Evolutionary conservation across 2,329 filamentous ascomycete genomes (phyloP), one percentile per base, ranked within the genome.

Genomic region (Penicillium psychrosexuale): DNA sequence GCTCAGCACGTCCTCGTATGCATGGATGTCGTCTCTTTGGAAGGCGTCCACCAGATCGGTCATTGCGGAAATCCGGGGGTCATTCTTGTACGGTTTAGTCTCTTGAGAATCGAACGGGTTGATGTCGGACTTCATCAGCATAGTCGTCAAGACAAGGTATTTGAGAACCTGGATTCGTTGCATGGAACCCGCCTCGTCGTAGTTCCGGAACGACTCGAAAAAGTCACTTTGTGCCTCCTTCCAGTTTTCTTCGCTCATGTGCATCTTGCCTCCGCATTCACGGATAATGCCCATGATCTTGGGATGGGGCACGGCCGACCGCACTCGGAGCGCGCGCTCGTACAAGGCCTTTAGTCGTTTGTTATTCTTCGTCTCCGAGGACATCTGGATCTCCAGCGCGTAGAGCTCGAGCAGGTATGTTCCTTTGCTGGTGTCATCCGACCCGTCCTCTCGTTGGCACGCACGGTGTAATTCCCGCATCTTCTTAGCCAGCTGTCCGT

Each of bases 161-260:
- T 97, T 97, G 65, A 99, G 84, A 15, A 97, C 94, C 74, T 97
- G 93, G 64, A 97, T 97, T 45, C 94, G 86, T 74, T 97, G 93
- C 67, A 97, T 83, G 27, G 92, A 97, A 43, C 94, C 94, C 38
- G 94, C 94, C 78, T 99, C 94, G 71, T 99, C 94, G 77, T 97
- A 99, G 77, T 97, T 97, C 54, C 92, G 89, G 80, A 99, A 99
- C 1, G 93, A 96, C 73, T 99, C 94, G 74, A 97, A 97, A 75
- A 99, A 99, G 78, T 97, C 94, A 66, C 87, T 93, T 75, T 97
- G 92, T 1, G 94, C 94, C 68, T 92, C 90, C 72, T 94, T 91
- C 94, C 94, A 99, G 72, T 97, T 97, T 78, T 97, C 94, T 80
- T 99, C 94, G 73, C 90, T 94, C 94, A 99, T 97, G 78, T 97